These are phyloP conservation scores for Lophiostoma macrostomum DNA, from an alignment of 495 filamentous ascomycete species.

Conservation along the genomic window DNA sequence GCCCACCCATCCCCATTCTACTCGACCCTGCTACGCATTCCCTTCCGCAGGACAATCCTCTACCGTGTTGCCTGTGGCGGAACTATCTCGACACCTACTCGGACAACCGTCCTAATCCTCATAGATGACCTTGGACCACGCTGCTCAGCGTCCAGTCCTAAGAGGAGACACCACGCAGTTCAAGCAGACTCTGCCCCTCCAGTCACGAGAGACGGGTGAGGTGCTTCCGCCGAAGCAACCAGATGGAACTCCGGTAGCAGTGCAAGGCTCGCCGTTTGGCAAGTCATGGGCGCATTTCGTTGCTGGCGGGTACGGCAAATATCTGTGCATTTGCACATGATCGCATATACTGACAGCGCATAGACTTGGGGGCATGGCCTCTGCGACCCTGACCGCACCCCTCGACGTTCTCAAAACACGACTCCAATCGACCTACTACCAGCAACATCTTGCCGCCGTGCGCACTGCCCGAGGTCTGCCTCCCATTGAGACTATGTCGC, in stretches of 20 bases:
- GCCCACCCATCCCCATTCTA: no score
- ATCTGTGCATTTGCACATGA: not conserved
- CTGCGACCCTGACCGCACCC: slow-evolving; percentile 79
- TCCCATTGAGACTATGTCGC: slow-evolving; percentile 45
- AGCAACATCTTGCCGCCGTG: slow-evolving; percentile 55
- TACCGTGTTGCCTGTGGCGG: no score
- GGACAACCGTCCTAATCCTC: not conserved
- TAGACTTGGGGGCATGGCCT: slow-evolving; percentile 83
- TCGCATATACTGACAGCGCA: slow-evolving; percentile 21
- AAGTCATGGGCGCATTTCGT: slow-evolving; percentile 89
- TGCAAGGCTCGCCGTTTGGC: slow-evolving; percentile 50
- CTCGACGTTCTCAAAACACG: slow-evolving; percentile 89
- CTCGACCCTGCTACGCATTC: no score
- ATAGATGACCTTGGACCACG: slow-evolving; percentile 31
- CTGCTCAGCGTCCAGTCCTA: slow-evolving; percentile 14
- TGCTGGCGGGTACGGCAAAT: slow-evolving; percentile 68
- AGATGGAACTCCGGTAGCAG: slow-evolving; percentile 39
- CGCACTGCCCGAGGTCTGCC: slow-evolving; percentile 49
- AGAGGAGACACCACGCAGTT: slow-evolving; percentile 10
- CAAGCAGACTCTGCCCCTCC: slow-evolving; percentile 38
- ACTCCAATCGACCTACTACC: slow-evolving; percentile 88
- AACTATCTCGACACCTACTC: no score
- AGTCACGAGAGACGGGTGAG: slow-evolving; percentile 63
- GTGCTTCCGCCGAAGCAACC: slow-evolving; percentile 46
- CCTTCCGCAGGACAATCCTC: no score